A percentile compares a stretch with the other conserved stretches of the same genome.
Evolutionary conservation across 768 basidiomycete genomes (phyloP).

Genomic region (Favolaschia claudopus): DNA sequence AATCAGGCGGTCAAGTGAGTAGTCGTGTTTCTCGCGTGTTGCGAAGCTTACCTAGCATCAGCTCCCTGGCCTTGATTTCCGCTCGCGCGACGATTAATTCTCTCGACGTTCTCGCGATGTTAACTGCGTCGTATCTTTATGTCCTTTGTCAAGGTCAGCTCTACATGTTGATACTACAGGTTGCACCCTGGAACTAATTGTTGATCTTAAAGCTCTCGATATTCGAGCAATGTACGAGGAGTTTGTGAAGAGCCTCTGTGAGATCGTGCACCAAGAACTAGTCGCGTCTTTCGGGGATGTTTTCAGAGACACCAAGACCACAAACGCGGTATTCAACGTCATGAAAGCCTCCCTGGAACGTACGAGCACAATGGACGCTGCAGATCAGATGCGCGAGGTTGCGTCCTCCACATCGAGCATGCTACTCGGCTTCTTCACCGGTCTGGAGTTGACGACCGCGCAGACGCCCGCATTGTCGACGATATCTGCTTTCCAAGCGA

Average conservation of each 20-base stretch:
- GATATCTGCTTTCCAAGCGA: conserved; percentile 63
- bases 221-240: conserved; percentile 76
- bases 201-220: conserved; percentile 63
- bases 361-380: conserved; percentile 74
- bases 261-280: conserved; percentile 60
- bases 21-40: not conserved
- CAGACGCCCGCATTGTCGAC: conserved; percentile 39
- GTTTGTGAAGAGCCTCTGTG: conserved; percentile 54
- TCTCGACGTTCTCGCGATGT: conserved; percentile 77
- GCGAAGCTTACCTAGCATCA: not conserved
- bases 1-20: conserved; percentile 85
- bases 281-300: conserved; percentile 48
- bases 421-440: conserved; percentile 54
- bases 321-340: conserved; percentile 45
- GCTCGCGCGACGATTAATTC: conserved; percentile 82
- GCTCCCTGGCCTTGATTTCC: conserved; percentile 55
- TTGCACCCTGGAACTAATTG: not conserved
- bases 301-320: conserved; percentile 43
- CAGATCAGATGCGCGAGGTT: conserved; percentile 68
- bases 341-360: conserved; percentile 67
- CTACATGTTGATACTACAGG: not conserved
- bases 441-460: conserved; percentile 44
- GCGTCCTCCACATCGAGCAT: conserved; percentile 63
- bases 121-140: conserved; percentile 81
- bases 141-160: conserved; percentile 70